Percentiles rank a stretch among this genome's conserved stretches.
Evolutionary conservation across 1,284 basidiomycete species (phyloP).

Genomic region (Cryptococcus deneoformans): DNA sequence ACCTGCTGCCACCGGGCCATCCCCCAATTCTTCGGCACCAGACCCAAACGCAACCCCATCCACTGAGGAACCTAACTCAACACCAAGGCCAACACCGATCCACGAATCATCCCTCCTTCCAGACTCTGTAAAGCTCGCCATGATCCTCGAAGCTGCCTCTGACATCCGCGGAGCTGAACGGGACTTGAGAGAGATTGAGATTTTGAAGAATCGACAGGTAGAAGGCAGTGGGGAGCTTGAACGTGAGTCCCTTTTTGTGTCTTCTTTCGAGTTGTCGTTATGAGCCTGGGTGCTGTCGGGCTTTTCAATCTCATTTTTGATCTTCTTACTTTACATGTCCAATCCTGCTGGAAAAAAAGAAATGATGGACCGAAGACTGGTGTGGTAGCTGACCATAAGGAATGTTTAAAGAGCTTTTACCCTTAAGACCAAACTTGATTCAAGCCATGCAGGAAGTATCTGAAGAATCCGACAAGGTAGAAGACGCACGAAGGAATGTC

Average conservation of each 20-base stretch:
- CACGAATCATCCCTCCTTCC: slow-evolving; percentile 26
- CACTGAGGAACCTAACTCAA: background rate
- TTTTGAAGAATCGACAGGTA: slow-evolving; percentile 26
- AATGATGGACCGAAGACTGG: too few relatives aligned
- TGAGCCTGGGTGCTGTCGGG: background rate
- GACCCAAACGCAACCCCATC: background rate
- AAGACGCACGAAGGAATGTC: slow-evolving; percentile 21
- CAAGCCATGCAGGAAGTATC: slow-evolving; percentile 9
- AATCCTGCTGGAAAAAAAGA: too few relatives aligned
- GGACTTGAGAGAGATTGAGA: slow-evolving; percentile 39
- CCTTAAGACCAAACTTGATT: slow-evolving; percentile 21
- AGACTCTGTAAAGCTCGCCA: slow-evolving; percentile 25
- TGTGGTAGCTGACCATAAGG: too few relatives aligned
- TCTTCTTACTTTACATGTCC: background rate
- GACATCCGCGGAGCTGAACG: slow-evolving; percentile 39
- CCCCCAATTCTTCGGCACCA: background rate
- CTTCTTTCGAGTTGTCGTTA: background rate
- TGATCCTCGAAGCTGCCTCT: slow-evolving; percentile 35
- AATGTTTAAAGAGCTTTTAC: slow-evolving; percentile 24
- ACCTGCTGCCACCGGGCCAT: background rate
- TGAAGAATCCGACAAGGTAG: slow-evolving; percentile 14
- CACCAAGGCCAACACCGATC: background rate
- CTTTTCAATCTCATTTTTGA: background rate
- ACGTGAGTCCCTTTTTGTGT: slow-evolving; percentile 19
- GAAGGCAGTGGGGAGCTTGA: slow-evolving; percentile 37